Evolutionary conservation across 2,329 filamentous ascomycete species (phyloP).

Genomic region (Aspergillus piperis): DNA sequence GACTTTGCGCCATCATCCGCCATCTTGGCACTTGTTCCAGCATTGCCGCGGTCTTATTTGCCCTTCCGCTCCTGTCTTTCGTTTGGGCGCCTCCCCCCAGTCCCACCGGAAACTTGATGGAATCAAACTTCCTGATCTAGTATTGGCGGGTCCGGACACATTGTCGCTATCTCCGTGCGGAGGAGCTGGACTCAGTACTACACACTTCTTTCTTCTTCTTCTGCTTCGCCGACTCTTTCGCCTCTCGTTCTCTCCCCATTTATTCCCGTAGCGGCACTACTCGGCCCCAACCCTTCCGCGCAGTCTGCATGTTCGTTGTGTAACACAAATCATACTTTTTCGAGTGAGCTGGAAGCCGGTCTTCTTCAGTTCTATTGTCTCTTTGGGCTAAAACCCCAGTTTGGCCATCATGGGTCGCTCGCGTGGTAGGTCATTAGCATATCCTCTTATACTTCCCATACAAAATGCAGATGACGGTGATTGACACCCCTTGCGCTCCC

Average conservation of each 20-base stretch:
- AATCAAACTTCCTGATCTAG: constrained; percentile 16
- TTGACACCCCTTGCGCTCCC: constrained; percentile 33
- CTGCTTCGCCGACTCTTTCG: constrained; percentile 8
- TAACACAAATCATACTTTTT: neutral
- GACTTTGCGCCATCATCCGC: constrained; percentile 13
- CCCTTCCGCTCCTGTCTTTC: constrained; percentile 8
- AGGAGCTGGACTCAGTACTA: constrained; percentile 19
- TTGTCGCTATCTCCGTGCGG: constrained; percentile 21
- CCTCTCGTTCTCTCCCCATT: constrained; percentile 6
- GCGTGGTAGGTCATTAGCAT: constrained; percentile 36
- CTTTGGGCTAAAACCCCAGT: constrained; percentile 5
- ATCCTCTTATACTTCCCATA: constrained; percentile 3
- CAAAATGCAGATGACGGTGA: neutral
- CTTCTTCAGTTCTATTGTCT: constrained; percentile 18
- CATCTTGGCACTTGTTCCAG: constrained; percentile 10
- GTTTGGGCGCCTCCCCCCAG: neutral
- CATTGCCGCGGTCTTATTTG: constrained; percentile 3
- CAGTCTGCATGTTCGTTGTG: neutral
- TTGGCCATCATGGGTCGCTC: constrained; percentile 38
- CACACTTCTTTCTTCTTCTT: constrained; percentile 7
- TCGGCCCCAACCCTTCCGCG: constrained; percentile 3
- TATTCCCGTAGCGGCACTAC: neutral
- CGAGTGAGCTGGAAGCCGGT: constrained; percentile 15
- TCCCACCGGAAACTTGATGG: constrained; percentile 16
- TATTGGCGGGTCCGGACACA: constrained; percentile 22